These are phyloP conservation scores for Ogataea minuta DNA, from an alignment of 805 yeast genomes.

Conservation along the genomic window DNA sequence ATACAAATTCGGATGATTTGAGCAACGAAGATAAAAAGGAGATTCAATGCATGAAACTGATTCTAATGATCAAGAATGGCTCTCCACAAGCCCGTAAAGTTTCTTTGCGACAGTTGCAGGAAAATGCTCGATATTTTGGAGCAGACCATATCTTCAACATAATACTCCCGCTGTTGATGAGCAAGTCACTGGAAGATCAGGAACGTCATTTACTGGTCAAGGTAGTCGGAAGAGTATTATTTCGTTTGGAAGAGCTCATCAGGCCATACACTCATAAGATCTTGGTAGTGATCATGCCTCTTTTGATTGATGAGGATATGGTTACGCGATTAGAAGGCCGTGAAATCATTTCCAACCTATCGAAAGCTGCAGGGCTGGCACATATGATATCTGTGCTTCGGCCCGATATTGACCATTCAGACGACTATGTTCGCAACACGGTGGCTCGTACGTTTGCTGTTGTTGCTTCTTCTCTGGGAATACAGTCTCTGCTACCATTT, in stretches of 20 bases:
- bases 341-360: slow-evolving; percentile 69
- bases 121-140: slow-evolving; percentile 62
- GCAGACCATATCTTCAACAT: slow-evolving; percentile 66
- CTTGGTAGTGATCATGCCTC: slow-evolving; percentile 71
- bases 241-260: slow-evolving; percentile 60
- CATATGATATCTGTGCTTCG: slow-evolving; percentile 75
- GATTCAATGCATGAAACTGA: slow-evolving; percentile 55
- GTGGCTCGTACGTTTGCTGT: slow-evolving; percentile 82
- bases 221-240: slow-evolving; percentile 65
- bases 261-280: slow-evolving; percentile 75
- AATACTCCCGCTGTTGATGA: slow-evolving; percentile 74
- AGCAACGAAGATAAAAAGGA: slow-evolving; percentile 57
- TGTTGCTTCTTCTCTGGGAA: slow-evolving; percentile 76
- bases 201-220: slow-evolving; percentile 83
- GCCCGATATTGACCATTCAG: slow-evolving; percentile 78
- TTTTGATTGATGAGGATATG: slow-evolving; percentile 75
- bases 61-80: slow-evolving; percentile 78
- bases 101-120: slow-evolving; percentile 65
- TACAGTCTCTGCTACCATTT: slow-evolving; percentile 72
- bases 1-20: slow-evolving; percentile 34
- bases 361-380: slow-evolving; percentile 81
- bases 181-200: slow-evolving; percentile 68
- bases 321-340: slow-evolving; percentile 75
- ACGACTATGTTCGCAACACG: slow-evolving; percentile 74
- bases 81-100: slow-evolving; percentile 62